A percentile compares a stretch with the other conserved stretches of the same genome.
Evolutionary conservation across 805 yeast species (phyloP).

Genomic region (Barnettozyma botsteinii): DNA sequence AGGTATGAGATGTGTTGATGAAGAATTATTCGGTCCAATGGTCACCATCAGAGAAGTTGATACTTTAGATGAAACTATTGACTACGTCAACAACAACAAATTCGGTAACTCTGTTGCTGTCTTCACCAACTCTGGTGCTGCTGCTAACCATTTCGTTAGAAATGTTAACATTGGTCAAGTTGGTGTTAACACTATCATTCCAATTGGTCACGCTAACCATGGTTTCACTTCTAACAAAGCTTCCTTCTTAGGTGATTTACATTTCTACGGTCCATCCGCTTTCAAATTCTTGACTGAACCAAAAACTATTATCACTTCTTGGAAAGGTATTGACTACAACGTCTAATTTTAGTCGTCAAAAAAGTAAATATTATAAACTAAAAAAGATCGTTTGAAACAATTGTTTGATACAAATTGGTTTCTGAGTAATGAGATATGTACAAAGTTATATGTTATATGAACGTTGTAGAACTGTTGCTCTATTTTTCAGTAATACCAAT

Average conservation of each 20-base stretch:
- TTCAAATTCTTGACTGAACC: conserved; percentile 67
- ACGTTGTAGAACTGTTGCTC: too few species aligned
- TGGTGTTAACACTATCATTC: conserved; percentile 73
- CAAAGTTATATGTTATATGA: too few species aligned
- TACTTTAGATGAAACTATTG: conserved; percentile 63
- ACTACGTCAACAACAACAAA: conserved; percentile 45
- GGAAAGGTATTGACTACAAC: conserved; percentile 38
- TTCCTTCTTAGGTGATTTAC: conserved; percentile 74
- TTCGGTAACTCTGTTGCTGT: conserved; percentile 74
- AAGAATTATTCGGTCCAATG: conserved; percentile 76
- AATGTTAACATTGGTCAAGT: conserved; percentile 70
- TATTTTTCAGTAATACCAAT: too few species aligned
- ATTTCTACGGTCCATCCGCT: conserved; percentile 75
- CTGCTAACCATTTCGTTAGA: conserved; percentile 62
- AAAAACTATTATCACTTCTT: conserved; percentile 66
- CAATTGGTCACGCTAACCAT: conserved; percentile 78
- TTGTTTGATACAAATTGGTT: conserved; percentile 1
- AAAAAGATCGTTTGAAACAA: too few species aligned
- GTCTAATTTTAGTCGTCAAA: too few species aligned
- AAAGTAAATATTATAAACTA: neutral
- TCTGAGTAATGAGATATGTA: too few species aligned
- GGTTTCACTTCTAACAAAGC: conserved; percentile 77
- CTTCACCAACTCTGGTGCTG: conserved; percentile 64
- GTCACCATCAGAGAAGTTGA: conserved; percentile 56
- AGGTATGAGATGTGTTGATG: conserved; percentile 67